Percentiles rank a stretch among this genome's conserved stretches.
phyloP scores from a whole-genome alignment of 2,329 filamentous ascomycete species.

The Exserohilum turcica region DNA sequence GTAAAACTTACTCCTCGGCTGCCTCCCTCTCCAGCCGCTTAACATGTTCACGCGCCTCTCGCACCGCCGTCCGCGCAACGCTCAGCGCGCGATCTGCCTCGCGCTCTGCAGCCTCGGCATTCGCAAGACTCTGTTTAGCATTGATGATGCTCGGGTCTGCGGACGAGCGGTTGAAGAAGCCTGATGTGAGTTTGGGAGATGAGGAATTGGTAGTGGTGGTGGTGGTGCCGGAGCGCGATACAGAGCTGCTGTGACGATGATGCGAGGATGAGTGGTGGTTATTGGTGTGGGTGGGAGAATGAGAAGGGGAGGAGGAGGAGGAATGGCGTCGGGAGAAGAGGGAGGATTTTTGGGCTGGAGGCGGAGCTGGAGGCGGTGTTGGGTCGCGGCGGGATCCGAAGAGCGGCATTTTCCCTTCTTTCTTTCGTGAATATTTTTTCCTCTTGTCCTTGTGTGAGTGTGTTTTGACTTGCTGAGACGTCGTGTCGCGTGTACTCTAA shows the following conservation, averaged over 20 bases:
- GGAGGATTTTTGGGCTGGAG: slow-evolving; percentile 32
- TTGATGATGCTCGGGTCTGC: slow-evolving; percentile 67
- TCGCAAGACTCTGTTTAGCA: slow-evolving; percentile 65
- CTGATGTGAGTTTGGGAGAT: slow-evolving; percentile 26
- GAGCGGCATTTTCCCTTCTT: slow-evolving; percentile 37
- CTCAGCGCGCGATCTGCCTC: slow-evolving; percentile 69
- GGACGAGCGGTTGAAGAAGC: slow-evolving; percentile 52
- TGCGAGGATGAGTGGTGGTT: not conserved
- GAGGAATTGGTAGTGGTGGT: slow-evolving; percentile 17
- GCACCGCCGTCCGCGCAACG: slow-evolving; percentile 62
- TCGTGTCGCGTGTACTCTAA: too few relatives aligned
- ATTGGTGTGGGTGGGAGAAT: slow-evolving; percentile 16
- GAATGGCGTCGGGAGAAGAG: slow-evolving; percentile 49
- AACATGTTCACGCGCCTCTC: slow-evolving; percentile 67
- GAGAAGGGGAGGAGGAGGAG: slow-evolving; percentile 24
- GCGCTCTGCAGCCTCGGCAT: slow-evolving; percentile 66
- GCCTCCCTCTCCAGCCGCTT: slow-evolving; percentile 68
- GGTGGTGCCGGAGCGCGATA: slow-evolving; percentile 16
- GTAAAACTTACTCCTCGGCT: slow-evolving; percentile 36
- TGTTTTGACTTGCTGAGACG: too few relatives aligned
- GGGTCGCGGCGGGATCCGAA: slow-evolving; percentile 39
- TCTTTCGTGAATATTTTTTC: too few relatives aligned
- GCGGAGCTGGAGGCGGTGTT: slow-evolving; percentile 31
- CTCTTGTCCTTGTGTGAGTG: too few relatives aligned
- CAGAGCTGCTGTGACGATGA: slow-evolving; percentile 25